Evolutionary conservation across 352 stramenopile species (phyloP).

Genomic region (Phytophthora sansomeana): DNA sequence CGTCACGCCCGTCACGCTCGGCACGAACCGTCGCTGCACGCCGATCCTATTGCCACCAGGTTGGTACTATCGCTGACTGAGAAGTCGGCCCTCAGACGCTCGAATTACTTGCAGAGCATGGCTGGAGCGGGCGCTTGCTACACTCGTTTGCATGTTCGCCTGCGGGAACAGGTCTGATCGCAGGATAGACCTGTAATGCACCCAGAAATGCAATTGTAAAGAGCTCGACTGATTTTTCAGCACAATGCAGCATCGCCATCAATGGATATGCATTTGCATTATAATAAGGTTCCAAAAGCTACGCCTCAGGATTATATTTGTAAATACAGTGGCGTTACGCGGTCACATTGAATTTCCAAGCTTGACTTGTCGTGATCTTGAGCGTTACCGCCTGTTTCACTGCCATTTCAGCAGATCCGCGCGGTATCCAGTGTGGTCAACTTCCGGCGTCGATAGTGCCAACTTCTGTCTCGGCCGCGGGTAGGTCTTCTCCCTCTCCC

Average conservation of each 20-base stretch:
- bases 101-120: constrained; percentile 4
- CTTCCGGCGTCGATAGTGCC: constrained; percentile 11
- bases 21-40: constrained; percentile 32
- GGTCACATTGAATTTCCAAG: neutral
- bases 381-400: no score
- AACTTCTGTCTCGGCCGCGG: constrained; percentile 20
- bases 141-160: no score
- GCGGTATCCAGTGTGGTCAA: neutral
- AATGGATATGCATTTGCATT: no score
- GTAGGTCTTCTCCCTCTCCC: constrained; percentile 35
- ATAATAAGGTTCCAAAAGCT: no score
- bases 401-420: neutral
- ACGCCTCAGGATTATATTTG: no score
- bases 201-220: no score
- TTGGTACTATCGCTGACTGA: constrained; percentile 21
- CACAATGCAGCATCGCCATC: no score
- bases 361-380: neutral
- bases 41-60: constrained; percentile 18
- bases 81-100: neutral
- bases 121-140: no score
- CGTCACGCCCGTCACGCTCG: constrained; percentile 75
- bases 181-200: no score
- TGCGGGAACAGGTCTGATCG: no score
- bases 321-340: no score
- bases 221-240: no score